phyloP scores from a whole-genome alignment of 768 basidiomycete genomes.

The Lyophyllum atratum region DNA sequence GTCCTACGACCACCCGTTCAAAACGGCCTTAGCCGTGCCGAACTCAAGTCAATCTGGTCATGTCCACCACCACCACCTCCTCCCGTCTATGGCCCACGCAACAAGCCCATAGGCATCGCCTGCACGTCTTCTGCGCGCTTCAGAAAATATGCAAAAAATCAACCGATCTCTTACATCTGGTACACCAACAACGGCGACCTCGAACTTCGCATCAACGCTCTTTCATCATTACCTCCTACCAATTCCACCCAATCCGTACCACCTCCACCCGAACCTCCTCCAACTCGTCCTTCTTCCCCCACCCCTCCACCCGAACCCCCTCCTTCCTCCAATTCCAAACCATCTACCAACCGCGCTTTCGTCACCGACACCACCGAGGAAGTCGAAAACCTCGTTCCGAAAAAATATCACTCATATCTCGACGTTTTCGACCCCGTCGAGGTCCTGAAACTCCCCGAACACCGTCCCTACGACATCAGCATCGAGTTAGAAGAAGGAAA shows the following conservation, averaged over 20 bases:
- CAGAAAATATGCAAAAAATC: slow-evolving; percentile 21
- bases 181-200: no score
- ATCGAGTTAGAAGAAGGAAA: slow-evolving; percentile 35
- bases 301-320: no score
- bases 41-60: no score
- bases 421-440: slow-evolving; percentile 24
- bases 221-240: no score
- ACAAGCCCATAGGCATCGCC: no score
- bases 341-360: not conserved
- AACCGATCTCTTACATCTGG: not conserved
- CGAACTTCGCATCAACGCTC: no score
- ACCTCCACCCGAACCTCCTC: slow-evolving; percentile 2
- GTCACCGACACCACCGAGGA: not conserved
- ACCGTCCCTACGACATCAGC: slow-evolving; percentile 34
- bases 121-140: slow-evolving; percentile 13
- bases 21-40: slow-evolving; percentile 4
- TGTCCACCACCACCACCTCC: no score
- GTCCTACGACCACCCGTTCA: no score
- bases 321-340: no score
- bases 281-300: no score
- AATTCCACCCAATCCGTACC: not conserved
- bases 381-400: slow-evolving; percentile 18
- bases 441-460: slow-evolving; percentile 29
- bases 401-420: no score
- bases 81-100: no score